Conservation (phyloP, 2,329 filamentous ascomycete species). For the Malbranchea zuffiana region DNA sequence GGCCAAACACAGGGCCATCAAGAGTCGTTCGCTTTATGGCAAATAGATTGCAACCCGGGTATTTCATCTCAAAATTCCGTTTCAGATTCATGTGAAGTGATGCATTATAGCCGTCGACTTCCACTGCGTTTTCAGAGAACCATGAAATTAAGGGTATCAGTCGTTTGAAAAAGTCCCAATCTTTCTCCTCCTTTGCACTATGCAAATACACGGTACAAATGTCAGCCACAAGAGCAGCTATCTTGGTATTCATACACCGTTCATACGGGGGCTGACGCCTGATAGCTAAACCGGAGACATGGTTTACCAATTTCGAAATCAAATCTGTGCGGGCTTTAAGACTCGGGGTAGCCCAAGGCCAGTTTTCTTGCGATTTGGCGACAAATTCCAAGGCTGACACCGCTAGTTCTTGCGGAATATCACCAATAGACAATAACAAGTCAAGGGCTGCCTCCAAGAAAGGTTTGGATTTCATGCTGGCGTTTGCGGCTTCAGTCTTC, state of each 20-base stretch:
- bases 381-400: slow-evolving; percentile 77
- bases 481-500: slow-evolving; percentile 34
- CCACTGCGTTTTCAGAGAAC: slow-evolving; percentile 65
- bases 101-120: slow-evolving; percentile 71
- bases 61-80: slow-evolving; percentile 71
- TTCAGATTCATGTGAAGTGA: slow-evolving; percentile 79
- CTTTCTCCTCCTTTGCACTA: slow-evolving; percentile 65
- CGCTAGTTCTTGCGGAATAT: slow-evolving; percentile 53
- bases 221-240: slow-evolving; percentile 75
- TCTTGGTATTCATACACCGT: slow-evolving; percentile 51
- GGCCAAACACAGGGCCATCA: slow-evolving; percentile 55
- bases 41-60: slow-evolving; percentile 59
- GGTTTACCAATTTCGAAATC: slow-evolving; percentile 59
- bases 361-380: slow-evolving; percentile 79
- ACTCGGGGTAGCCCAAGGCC: slow-evolving; percentile 85
- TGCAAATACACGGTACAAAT: slow-evolving; percentile 87
- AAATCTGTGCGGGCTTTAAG: slow-evolving; percentile 64
- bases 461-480: slow-evolving; percentile 46
- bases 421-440: slow-evolving; percentile 54
- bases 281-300: slow-evolving; percentile 51
- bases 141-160: slow-evolving; percentile 68
- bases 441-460: slow-evolving; percentile 65
- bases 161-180: slow-evolving; percentile 55
- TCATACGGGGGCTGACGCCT: slow-evolving; percentile 38
- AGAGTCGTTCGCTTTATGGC: slow-evolving; percentile 70